Base-by-base conservation (phyloP, 1,284 basidiomycete species). In the Mixia osmundae region DNA sequence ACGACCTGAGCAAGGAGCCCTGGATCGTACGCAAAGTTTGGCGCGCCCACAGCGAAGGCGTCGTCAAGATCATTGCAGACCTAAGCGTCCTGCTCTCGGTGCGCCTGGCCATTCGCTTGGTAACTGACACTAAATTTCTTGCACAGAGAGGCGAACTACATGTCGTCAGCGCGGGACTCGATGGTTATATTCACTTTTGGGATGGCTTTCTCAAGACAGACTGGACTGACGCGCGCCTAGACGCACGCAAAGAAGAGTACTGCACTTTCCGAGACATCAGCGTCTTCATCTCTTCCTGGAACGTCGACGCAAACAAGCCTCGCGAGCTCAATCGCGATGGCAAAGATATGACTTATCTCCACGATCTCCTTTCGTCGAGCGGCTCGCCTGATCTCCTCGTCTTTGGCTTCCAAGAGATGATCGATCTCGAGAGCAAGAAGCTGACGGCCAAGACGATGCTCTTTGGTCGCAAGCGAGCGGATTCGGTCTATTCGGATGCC, bases 381-480 rank as follows among this genome's bases (percentile, higher is more conserved):
- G 39, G 35, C 8, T 50, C 63, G 6, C 80, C 87, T 0, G 87
- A 94, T 47, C 71, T 95, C 46, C 75, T 97, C 47, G 69, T 72
- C 2, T 91, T 95, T 53, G 85, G 85, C 1, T 76, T 95, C 52
- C 89, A 97, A 55, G 89, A 95, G 59, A 67, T 94, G 26, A 78
- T 97, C 43, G 83, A 94, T 53, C 66, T 97, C 9, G 85, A 94
- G 46, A 76, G 71, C 48, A 72, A 80, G 44, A 83, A 74, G 56
- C 71, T 94, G 56, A 76, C 77, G 0, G 85, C 87, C 10, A 87
- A 64, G 65, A 30, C 40, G 61, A 69, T 89, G 18, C 53, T 91
- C 2, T 65, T 87, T 3, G 76, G 72, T 1, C 62, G 69, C 15
- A 61, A 72, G 55, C 74, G 71, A 56, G 73, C 71, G 47, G 59